Percentiles rank a stretch among this genome's conserved stretches.
Conservation (phyloP, 2,329 filamentous ascomycete genomes). For the Colletotrichum liriopes region DNA sequence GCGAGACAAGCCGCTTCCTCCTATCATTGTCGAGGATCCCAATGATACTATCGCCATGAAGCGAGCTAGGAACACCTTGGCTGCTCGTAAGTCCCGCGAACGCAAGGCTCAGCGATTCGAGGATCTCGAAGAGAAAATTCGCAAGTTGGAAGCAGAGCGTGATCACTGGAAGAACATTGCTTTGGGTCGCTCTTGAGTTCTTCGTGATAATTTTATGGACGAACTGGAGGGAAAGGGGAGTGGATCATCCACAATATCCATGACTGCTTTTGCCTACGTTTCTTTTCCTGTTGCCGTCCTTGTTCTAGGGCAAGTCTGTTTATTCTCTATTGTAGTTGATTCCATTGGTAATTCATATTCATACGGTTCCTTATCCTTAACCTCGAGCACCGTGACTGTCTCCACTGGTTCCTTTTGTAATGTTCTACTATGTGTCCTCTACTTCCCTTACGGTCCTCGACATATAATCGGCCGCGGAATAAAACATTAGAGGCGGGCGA, state of each 20-base stretch:
- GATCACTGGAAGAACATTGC: conserved; percentile 77
- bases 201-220: not conserved
- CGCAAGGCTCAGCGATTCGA: conserved; percentile 86
- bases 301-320: not conserved
- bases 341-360: no score
- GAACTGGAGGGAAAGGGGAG: conserved; percentile 12
- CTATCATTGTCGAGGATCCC: conserved; percentile 83
- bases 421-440: no score
- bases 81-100: conserved; percentile 92
- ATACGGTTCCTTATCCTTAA: not conserved
- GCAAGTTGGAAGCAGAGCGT: conserved; percentile 76
- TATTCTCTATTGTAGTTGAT: not conserved
- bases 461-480: no score
- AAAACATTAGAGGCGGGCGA: not conserved
- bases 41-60: conserved; percentile 86
- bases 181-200: conserved; percentile 48
- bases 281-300: not conserved
- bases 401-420: no score
- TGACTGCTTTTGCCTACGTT: not conserved
- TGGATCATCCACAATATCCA: no score
- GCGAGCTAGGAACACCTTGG: conserved; percentile 92
- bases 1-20: conserved; percentile 85
- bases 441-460: no score
- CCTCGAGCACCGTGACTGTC: not conserved
- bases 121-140: conserved; percentile 81